These are phyloP conservation scores for Glarea lozoyensis DNA, from an alignment of 495 filamentous ascomycete species.

Conservation along the genomic window DNA sequence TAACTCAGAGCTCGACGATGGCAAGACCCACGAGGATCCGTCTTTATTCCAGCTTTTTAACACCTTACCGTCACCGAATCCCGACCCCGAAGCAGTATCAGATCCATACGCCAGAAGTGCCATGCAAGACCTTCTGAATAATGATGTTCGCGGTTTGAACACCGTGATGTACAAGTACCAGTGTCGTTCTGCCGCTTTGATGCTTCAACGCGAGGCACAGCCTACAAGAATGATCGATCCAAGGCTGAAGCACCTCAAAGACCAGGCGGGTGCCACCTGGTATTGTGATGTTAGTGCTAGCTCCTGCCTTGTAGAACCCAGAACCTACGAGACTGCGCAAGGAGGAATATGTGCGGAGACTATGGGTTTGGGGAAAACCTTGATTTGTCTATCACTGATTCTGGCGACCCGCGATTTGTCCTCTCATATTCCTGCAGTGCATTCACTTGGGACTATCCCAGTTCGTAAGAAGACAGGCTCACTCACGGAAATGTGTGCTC, in stretches of 20 bases:
- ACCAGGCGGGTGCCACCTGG: constrained; percentile 54
- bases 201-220: constrained; percentile 74
- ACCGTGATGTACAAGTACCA: constrained; percentile 72
- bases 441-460: constrained; percentile 35
- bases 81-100: constrained; percentile 38
- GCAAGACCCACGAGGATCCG: constrained; percentile 30
- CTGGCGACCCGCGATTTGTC: constrained; percentile 68
- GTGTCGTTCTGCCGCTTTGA: constrained; percentile 68
- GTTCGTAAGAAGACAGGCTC: constrained; percentile 38
- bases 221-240: constrained; percentile 63
- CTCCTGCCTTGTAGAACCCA: constrained; percentile 49
- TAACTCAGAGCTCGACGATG: constrained; percentile 7
- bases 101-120: constrained; percentile 49
- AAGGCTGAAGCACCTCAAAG: constrained; percentile 45
- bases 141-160: constrained; percentile 49
- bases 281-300: constrained; percentile 65
- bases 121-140: constrained; percentile 52
- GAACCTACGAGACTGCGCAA: constrained; percentile 61
- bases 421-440: constrained; percentile 54
- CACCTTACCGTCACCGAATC: constrained; percentile 63
- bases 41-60: constrained; percentile 86
- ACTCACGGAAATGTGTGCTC: constrained; percentile 64
- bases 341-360: constrained; percentile 74
- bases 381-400: constrained; percentile 78
- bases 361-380: constrained; percentile 73